A percentile compares a stretch with the other conserved stretches of the same genome.
Conservation (phyloP, 495 filamentous ascomycete genomes). For the Diplogelasinospora grovesii region DNA sequence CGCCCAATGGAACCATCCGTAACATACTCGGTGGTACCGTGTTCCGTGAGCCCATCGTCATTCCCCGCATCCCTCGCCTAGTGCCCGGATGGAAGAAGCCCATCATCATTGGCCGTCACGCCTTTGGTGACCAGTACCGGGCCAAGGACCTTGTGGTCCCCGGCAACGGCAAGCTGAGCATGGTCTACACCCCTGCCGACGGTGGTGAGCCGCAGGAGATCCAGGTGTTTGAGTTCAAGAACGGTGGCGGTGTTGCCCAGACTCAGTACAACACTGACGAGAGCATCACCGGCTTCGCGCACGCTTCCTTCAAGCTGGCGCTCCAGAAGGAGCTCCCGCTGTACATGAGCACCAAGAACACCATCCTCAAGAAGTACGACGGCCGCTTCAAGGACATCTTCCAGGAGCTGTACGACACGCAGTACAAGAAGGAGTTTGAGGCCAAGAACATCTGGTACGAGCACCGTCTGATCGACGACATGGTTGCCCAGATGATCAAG, state of each 20-base stretch:
- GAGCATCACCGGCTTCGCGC: slow-evolving; percentile 88
- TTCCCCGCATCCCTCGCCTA: slow-evolving; percentile 81
- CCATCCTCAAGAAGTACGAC: slow-evolving; percentile 97
- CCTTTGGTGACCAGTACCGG: slow-evolving; percentile 97
- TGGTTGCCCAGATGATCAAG: slow-evolving; percentile 99
- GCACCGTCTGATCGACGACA: slow-evolving; percentile 97
- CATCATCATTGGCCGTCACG: slow-evolving; percentile 97
- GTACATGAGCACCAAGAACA: slow-evolving; percentile 99
- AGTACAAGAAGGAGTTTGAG: slow-evolving; percentile 84
- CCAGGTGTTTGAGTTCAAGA: slow-evolving; percentile 83
- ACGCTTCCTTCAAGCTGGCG: slow-evolving; percentile 92
- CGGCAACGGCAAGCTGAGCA: slow-evolving; percentile 78
- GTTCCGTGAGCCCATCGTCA: slow-evolving; percentile 97
- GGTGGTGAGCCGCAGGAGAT: slow-evolving; percentile 78
- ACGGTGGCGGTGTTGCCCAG: slow-evolving; percentile 78
- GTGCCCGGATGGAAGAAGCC: slow-evolving; percentile 96
- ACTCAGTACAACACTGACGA: slow-evolving; percentile 98
- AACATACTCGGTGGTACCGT: slow-evolving; percentile 94
- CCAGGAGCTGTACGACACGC: slow-evolving; percentile 85
- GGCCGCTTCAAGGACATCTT: slow-evolving; percentile 99
- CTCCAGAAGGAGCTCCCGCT: slow-evolving; percentile 78
- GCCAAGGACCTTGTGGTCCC: slow-evolving; percentile 81
- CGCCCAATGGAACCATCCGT: slow-evolving; percentile 95
- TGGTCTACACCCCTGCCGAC: slow-evolving; percentile 86
- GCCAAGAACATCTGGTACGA: slow-evolving; percentile 95